Base-by-base conservation (phyloP, 192 early-diverging fungal genomes). In the Entomortierella lignicola region DNA sequence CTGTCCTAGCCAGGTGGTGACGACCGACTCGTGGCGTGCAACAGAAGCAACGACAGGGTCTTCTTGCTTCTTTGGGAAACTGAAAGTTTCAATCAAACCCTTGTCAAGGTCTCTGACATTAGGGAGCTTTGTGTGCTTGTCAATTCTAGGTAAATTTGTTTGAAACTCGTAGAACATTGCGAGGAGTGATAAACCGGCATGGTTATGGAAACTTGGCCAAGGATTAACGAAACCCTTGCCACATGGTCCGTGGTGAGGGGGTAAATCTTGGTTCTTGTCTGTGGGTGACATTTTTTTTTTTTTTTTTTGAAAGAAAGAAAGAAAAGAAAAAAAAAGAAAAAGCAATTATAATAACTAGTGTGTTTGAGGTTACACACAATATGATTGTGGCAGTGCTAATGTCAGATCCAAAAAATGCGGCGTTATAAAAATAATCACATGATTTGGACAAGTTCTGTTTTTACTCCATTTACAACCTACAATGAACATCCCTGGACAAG, bases 191-290 rank as follows among this genome's bases (percentile, higher is more conserved):
- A 63, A 29, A 3, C 66, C 17, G 1, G 83, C 68, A 34, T 85
- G 63, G 21, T 47, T 64, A 2, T 60, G 10, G 42, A 85, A 89
- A 10, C 84, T 86, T 1, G 85, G 81, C 92, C 92, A 93, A 3
- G 92, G 92, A 77, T 92, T 93, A 2, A 61, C 53, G 54, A 93
- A 93, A 7, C 89, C 89, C 6, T 79, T 79, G n/a, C 87, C 85
- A 37, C 80, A 74, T 43, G 73, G 68, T n/a, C 77, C 57, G 47
- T 89, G 86, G 58, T 89, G 85, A 20, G 77, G 72, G 2, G 74
- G 74, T 8, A 63, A 27, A 21, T 55, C 8, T 50, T 50, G 51
- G 18, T 51, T 69, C 55, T 34, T 57, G 31, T 15, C 32, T 26
- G 1, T 23, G 44, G 30, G 18, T 39, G 51, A n/a, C n/a, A n/a